Base-by-base conservation (phyloP, 306 rosid species). In the Lotus japonicus region DNA sequence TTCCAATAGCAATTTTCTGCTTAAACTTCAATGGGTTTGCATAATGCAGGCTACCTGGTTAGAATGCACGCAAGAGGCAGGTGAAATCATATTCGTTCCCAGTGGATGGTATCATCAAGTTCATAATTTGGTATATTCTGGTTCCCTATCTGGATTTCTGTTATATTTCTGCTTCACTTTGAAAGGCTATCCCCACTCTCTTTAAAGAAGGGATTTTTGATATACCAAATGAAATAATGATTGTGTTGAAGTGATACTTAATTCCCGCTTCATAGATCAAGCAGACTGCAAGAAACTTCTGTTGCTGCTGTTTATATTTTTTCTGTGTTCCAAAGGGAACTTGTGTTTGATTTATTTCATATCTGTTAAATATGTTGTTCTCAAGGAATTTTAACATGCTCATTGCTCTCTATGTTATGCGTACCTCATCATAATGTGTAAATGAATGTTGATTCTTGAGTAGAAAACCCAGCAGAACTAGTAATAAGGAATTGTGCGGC, bases 81-180 rank as follows among this genome's bases (percentile, higher is more conserved):
- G 91, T 68, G 97, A 90, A 84, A 70, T 86, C 69, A 88, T 94
- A 71, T 94, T 94, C 83, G 97, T 90, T 63, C 99, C 97, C 15
- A 90, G 97, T 0, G 95, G 99, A 63, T 94, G 99, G 99, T 94
- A 86, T 76, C 99, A 94, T 84, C 96, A 94, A 81, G 99, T 94
- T 76, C 88, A 88, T 77, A 94, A 94, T 82, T 81, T 90, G 95
- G 97, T 90, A 77, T 57, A 61, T 54, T 42, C 36, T 60, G 64
- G 44, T 50, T 72, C 42, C 58, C 46, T 36, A 43, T 65, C 14
- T 64, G 28, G 48, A 67, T 68, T 56, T 36, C 17, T 11, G 17
- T 54, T 38, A 9, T 59, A 45, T 70, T 53, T 28, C 64, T 64
- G 5, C 42, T 59, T 54, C 55, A 28, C 62, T 70, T 53, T 75